These are phyloP conservation scores for Candida manassasensis DNA, from an alignment of 805 yeast species.

Conservation along the genomic window DNA sequence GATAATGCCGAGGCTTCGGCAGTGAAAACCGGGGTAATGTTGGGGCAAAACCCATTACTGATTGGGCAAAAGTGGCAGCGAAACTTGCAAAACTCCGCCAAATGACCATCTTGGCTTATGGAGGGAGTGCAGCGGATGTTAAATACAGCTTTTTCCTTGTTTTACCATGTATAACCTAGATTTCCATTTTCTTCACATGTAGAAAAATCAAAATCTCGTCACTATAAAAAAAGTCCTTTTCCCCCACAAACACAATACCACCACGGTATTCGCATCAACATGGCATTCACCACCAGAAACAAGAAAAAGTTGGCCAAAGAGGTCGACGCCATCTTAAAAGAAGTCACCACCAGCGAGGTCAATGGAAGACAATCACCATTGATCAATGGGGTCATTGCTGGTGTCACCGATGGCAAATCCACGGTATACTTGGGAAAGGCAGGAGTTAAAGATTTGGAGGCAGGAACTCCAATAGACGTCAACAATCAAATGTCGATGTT, in stretches of 20 bases:
- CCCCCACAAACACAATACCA: background rate
- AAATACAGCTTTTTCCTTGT: too few species aligned
- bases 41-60: too few species aligned
- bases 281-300: conserved; percentile 6
- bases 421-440: conserved; percentile 20
- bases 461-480: conserved; percentile 11
- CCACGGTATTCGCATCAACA: too few species aligned
- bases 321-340: conserved; percentile 5
- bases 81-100: too few species aligned
- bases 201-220: conserved; percentile 1
- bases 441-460: conserved; percentile 18
- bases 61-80: too few species aligned
- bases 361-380: conserved; percentile 9
- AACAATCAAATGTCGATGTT: conserved; percentile 19
- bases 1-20: too few species aligned
- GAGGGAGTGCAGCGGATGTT: too few species aligned
- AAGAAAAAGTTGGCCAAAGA: conserved; percentile 3
- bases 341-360: conserved; percentile 8
- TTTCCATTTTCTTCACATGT: too few species aligned
- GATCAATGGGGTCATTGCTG: conserved; percentile 23
- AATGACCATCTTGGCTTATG: too few species aligned
- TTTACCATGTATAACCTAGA: too few species aligned
- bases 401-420: conserved; percentile 20
- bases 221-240: background rate
- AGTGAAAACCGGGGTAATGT: too few species aligned